Evolutionary conservation across 345 rosid species (phyloP), one percentile per base, ranked within the genome.

Genomic region (Ailanthus altissimus): DNA sequence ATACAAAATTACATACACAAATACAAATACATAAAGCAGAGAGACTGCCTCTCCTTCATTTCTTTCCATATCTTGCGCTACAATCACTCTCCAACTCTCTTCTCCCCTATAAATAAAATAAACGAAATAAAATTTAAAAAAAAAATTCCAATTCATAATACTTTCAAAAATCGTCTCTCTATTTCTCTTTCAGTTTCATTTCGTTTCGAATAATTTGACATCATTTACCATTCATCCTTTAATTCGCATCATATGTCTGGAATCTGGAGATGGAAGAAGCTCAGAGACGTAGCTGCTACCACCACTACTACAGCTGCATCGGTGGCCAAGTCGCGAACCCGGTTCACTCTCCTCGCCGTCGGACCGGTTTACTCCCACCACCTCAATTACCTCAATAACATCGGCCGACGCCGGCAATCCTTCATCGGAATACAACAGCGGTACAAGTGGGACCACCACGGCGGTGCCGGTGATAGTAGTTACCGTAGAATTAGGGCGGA

Each of bases 401-500:
- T 85, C 15, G 76, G 81, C 73, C 77, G 90, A 13, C 89, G 87
- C 26, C 87, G 89, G 42, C 79, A 82, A 50, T 85, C 89, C 20
- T 67, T 84, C 50, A 50, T 85, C 49, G 85, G 86, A 26, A 66
- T 85, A 26, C 97, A 91, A 67, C 88, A 87, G 84, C 86, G 98
- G 2, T 91, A 78, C 77, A 90, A 88, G 83, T 91, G 94, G 90
- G 97, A 89, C 74, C 88, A 84, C 57, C 89, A 90, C 6, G 87
- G 89, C 40, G 85, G 78, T 32, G 1, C 38, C 38, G 38, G 38
- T 32, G 38, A 32, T 32, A 32, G 38, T 25, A 49, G 47, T 3
- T 86, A 82, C 15, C 84, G 97, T 56, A 90, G 88, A 90, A 84
- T 95, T 47, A 87, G 89, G 82, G 99, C 97, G 18, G 98, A 91